Evolutionary conservation across 257 asterid genomes (phyloP), one percentile per base, ranked within the genome.

Genomic region (Voacanga thouarsii): DNA sequence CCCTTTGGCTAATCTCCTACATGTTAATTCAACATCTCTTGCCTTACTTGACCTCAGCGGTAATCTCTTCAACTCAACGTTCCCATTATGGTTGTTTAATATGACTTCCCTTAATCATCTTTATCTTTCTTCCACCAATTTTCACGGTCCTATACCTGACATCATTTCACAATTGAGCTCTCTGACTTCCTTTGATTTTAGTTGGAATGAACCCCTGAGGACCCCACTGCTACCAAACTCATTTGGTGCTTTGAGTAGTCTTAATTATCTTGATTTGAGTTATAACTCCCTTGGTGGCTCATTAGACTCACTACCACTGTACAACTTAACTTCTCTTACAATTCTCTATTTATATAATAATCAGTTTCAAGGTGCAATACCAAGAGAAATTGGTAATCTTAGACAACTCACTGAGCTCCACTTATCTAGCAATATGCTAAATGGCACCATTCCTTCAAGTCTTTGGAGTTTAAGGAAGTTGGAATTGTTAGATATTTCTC

Each of bases 61-160:
- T 6, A 78, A 82, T 49, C 0, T 12, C 44, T 10, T 75, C 19
- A 16, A 74, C 16, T 71, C 80, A 24, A 14, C 71, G 24, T 19
- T 78, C 7, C 80, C 80, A 26, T 53, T 50, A 6, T 78, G 80
- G 80, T n/a, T 82, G 43, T 82, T 66, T 55, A 81, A 81, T 24
- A 0, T 77, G 19, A 76, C 56, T 60, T 4, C 78, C 7, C 78
- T 81, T 1, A 1, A 10, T 56, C 11, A 16, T 41, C 84, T 81
- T 26, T 39, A 66, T 37, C 80, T 81, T 60, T 57, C 43, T 12
- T 24, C 37, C 8, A 81, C 76, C 33, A 4, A 15, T 12, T 81
- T 81, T 23, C 26, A n/a, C 37, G 80, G 80, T 1, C 26, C 56
- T 23, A 47, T 80, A 28, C 79, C 79, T 30, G 69, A 76, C 37